phyloP scores from a whole-genome alignment of 257 asterid species.

The Agastache rugosa region DNA sequence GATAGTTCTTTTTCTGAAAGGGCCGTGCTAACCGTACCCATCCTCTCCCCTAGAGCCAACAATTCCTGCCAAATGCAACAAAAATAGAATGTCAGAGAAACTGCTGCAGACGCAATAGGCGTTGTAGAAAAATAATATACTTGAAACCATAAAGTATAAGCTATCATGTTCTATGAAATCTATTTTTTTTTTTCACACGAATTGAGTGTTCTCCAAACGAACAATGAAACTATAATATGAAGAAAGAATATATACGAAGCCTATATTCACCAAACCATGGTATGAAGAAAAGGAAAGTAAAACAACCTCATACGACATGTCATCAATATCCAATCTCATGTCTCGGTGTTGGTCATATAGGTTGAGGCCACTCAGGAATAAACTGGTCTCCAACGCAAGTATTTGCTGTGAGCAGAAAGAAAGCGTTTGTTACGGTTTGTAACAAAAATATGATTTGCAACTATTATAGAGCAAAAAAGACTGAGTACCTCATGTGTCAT shows the following conservation, averaged over 20 bases:
- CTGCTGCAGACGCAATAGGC: not conserved
- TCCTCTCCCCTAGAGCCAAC: conserved; percentile 87
- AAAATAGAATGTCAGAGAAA: conserved; percentile 7
- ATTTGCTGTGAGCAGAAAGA: conserved; percentile 60
- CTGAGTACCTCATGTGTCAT: conserved; percentile 68
- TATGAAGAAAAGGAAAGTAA: conserved; percentile 17
- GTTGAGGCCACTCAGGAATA: conserved; percentile 61
- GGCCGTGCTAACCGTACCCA: conserved; percentile 95
- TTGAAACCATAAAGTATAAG: not conserved
- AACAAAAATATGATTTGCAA: not conserved
- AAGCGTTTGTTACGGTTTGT: conserved; percentile 24
- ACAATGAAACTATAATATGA: not conserved
- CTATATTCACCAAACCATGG: not conserved
- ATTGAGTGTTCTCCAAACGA: not conserved
- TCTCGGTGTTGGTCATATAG: conserved; percentile 84
- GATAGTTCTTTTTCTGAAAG: conserved; percentile 74
- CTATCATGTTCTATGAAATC: not conserved
- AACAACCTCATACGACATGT: conserved; percentile 95
- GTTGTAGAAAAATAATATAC: not conserved
- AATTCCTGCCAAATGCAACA: conserved; percentile 63
- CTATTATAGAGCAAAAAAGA: conserved; percentile 7
- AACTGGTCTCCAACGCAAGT: conserved; percentile 66
- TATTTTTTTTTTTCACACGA: not conserved
- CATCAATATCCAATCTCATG: conserved; percentile 91
- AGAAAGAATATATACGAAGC: not conserved